These are phyloP conservation scores for Vachellia pachyceras DNA, from an alignment of 306 rosid genomes.

Conservation along the genomic window DNA sequence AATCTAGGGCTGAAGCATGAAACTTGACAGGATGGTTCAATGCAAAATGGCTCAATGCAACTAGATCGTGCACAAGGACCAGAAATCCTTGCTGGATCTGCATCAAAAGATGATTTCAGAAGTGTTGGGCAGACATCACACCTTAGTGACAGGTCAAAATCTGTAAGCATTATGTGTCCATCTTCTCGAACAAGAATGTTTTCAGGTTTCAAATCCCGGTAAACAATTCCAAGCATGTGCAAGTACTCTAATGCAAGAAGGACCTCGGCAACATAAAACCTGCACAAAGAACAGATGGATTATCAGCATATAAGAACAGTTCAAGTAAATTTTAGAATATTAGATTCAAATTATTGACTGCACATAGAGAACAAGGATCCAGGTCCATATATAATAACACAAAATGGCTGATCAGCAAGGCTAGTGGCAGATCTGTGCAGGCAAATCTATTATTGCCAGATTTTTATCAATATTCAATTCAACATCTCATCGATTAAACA, in stretches of 20 bases:
- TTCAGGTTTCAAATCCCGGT: slow-evolving; percentile 89
- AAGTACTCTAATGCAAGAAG: slow-evolving; percentile 91
- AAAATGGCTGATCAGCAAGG: neutral
- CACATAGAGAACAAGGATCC: neutral
- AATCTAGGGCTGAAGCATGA: slow-evolving; percentile 86
- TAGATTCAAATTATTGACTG: neutral
- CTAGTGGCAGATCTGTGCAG: neutral
- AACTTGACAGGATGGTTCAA: slow-evolving; percentile 80
- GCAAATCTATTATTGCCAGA: neutral
- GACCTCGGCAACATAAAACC: slow-evolving; percentile 93
- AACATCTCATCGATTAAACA: neutral
- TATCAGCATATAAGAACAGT: neutral
- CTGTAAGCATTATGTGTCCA: slow-evolving; percentile 94
- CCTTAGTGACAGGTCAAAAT: slow-evolving; percentile 83
- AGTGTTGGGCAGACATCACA: slow-evolving; percentile 82
- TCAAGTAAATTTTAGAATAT: neutral
- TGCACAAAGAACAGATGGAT: slow-evolving; percentile 28
- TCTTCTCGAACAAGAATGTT: slow-evolving; percentile 91
- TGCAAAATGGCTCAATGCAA: slow-evolving; percentile 84
- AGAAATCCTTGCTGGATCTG: slow-evolving; percentile 65
- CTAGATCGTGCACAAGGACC: slow-evolving; percentile 71
- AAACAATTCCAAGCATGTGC: slow-evolving; percentile 94
- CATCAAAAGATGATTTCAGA: slow-evolving; percentile 58
- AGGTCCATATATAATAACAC: neutral
- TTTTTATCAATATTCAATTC: neutral